Base-by-base conservation (phyloP, 73 alveolate genomes). In the Paramecium sonneborni region DNA sequence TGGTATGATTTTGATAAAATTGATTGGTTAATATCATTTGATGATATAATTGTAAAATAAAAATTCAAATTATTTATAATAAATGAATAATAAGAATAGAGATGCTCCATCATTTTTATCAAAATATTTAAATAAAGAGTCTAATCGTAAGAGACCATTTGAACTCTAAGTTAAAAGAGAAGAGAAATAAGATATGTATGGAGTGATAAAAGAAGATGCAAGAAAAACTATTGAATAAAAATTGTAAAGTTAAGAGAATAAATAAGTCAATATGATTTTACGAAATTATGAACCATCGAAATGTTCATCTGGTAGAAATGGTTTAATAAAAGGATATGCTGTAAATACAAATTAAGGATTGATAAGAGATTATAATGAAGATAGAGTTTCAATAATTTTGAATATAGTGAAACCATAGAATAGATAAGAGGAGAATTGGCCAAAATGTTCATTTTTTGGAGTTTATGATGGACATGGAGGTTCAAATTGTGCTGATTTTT, bases 391-490 rank as follows among this genome's bases (percentile, higher is more conserved):
- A 9, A 98, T 98, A 2, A 96, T 96, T 35, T 94, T 97, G 76
- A 97, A 97, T 57, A 94, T 96, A 79, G 84, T 93, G 32, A 68
- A 95, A 79, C 98, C 99, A 8, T 30, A 88, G 20, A 79, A 85
- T 70, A 91, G 92, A 57, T 74, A 9, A 0, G 37, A 69, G 10
- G 96, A 89, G 21, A 15, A 35, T 37, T 97, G 99, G 99, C 99
- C 99, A 14, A 95, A 96, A 88, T 92, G 97, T 62, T 96, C 98
- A 26, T 98, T 96, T 96, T 98, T 98, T 92, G 99, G 99, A 23
- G 97, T 98, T 55, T 98, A 96, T 95, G 99, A 98, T 96, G 99
- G 99, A 5, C 99, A 98, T 93, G 99, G 99, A 70, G 99, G 99
- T 20, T 95, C 93, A 35, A 95, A 95, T 6, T 98, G 99, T 92